These are phyloP conservation scores for Breviolum minutum DNA, from an alignment of 73 alveolate genomes.

Conservation along the genomic window DNA sequence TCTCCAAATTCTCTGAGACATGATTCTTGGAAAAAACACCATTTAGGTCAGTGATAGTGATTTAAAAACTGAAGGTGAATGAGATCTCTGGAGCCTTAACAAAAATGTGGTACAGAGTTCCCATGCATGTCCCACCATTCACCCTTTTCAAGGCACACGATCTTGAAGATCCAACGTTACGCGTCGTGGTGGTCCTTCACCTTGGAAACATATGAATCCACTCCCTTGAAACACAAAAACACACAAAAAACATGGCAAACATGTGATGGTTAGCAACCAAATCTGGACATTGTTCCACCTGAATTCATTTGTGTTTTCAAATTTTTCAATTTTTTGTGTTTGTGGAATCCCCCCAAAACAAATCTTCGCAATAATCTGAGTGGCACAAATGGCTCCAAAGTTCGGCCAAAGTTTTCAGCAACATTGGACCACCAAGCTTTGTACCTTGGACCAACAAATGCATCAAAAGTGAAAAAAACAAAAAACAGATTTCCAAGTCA, in stretches of 20 bases:
- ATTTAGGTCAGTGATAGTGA: too few relatives aligned
- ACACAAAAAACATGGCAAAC: too few relatives aligned
- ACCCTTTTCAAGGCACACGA: too few relatives aligned
- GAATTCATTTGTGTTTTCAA: neutral
- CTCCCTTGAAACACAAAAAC: neutral
- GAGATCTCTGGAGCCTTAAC: too few relatives aligned
- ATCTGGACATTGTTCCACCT: neutral
- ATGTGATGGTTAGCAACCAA: too few relatives aligned
- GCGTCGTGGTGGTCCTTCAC: neutral
- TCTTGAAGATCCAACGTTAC: neutral
- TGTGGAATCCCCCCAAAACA: neutral
- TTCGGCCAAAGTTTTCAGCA: constrained; percentile 22
- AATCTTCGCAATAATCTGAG: neutral
- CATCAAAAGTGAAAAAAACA: too few relatives aligned
- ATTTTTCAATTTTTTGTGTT: neutral
- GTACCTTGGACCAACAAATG: neutral
- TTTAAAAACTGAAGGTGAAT: too few relatives aligned
- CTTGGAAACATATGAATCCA: neutral
- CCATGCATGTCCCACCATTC: too few relatives aligned
- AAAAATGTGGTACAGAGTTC: too few relatives aligned
- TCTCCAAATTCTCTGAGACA: too few relatives aligned
- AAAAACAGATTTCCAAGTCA: too few relatives aligned
- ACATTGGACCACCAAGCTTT: constrained; percentile 26
- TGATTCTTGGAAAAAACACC: too few relatives aligned
- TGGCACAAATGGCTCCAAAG: neutral